Evolutionary conservation across 306 rosid genomes (phyloP), one percentile per base, ranked within the genome.

Genomic region (Datisca glomerata): DNA sequence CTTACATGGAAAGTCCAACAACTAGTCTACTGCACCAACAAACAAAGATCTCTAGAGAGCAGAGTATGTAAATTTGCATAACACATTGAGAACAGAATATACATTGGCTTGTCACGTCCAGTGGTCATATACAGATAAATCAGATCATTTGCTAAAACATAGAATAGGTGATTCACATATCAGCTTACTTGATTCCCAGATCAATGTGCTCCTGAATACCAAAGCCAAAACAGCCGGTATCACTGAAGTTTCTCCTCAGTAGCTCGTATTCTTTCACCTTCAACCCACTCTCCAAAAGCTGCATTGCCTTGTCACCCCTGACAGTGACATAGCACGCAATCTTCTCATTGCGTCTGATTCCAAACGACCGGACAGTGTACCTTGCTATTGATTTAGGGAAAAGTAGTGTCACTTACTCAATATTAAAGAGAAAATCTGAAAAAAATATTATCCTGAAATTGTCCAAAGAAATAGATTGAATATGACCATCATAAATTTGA

Each of bases 131-230:
- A n/a, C n/a, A n/a, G n/a, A n/a, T n/a, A n/a, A n/a, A n/a, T n/a
- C n/a, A n/a, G n/a, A n/a, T n/a, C n/a, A n/a, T n/a, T n/a, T n/a
- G n/a, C n/a, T n/a, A n/a, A n/a, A n/a, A n/a, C n/a, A n/a, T n/a
- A n/a, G n/a, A n/a, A n/a, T n/a, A n/a, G n/a, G n/a, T n/a, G n/a
- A n/a, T n/a, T n/a, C n/a, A n/a, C n/a, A n/a, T n/a, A n/a, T n/a
- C n/a, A n/a, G n/a, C 89, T 68, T 57, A 72, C 93, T 76, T 76
- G 60, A 81, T 76, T 56, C 93, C 86, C 31, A 76, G 21, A 63
- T 81, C 86, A 24, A 76, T 76, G 32, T 81, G 93, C 72, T 76
- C 83, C 61, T 81, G 86, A 37, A 81, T 81, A 40, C 93, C 93
- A 43, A 76, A 81, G 12, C 93, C 86, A 17, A 81, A 81, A 41